Conservation (phyloP, 495 filamentous ascomycete species). For the Neurospora sp. region DNA sequence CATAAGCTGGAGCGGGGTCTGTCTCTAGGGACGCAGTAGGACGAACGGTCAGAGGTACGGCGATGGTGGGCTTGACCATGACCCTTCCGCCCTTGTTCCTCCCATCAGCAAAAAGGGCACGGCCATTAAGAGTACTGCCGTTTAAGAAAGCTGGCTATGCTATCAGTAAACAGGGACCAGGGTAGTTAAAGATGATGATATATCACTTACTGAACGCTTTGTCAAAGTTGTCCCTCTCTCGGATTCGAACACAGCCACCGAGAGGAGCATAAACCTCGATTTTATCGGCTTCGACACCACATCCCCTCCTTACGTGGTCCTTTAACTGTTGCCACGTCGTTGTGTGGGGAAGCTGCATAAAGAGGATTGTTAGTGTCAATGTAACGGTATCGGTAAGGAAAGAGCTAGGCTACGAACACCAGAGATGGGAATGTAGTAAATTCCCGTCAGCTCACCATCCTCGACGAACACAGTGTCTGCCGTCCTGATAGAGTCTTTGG, state of each 20-base stretch:
- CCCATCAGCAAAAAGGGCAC: slow-evolving; percentile 11
- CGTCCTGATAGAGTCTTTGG: not conserved
- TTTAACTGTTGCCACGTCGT: slow-evolving; percentile 18
- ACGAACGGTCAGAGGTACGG: not conserved
- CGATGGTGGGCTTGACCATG: slow-evolving; percentile 2
- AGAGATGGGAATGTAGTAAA: slow-evolving; percentile 16
- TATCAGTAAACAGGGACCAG: not conserved
- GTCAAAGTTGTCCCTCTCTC: slow-evolving; percentile 13
- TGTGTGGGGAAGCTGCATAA: slow-evolving; percentile 8
- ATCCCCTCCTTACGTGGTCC: slow-evolving; percentile 1
- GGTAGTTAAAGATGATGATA: not conserved
- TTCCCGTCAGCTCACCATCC: slow-evolving; percentile 8
- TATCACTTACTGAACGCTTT: slow-evolving; percentile 11
- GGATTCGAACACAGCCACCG: slow-evolving; percentile 12
- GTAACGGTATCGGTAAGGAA: not conserved
- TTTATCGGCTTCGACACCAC: slow-evolving; percentile 9
- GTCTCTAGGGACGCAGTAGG: not conserved
- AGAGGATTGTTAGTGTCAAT: not conserved
- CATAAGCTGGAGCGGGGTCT: not conserved
- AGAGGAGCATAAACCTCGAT: slow-evolving; percentile 14
- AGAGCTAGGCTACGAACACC: slow-evolving; percentile 8
- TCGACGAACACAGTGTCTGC: slow-evolving; percentile 5
- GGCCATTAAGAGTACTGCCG: slow-evolving; percentile 11
- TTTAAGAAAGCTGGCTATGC: slow-evolving; percentile 8
- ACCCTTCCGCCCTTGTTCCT: slow-evolving; percentile 6